Evolutionary conservation across 306 rosid species (phyloP).

Genomic region (Arachis stenosperma): DNA sequence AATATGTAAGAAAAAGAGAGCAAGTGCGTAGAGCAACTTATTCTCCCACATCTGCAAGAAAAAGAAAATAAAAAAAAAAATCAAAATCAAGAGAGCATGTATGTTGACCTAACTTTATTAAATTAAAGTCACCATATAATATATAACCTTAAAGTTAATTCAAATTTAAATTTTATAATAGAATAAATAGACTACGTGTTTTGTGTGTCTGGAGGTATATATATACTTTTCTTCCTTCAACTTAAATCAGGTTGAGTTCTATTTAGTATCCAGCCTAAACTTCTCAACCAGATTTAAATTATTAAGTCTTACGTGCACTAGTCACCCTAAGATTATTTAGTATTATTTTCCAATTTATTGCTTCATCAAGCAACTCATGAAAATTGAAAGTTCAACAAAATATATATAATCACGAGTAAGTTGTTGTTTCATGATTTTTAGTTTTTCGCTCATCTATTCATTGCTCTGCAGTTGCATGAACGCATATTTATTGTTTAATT

Average conservation of each 20-base stretch:
- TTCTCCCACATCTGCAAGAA: too few species aligned
- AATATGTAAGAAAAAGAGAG: too few species aligned
- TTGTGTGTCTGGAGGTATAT: not conserved
- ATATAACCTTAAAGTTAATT: not conserved
- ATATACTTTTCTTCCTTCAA: conserved; percentile 14
- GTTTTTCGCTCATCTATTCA: not conserved
- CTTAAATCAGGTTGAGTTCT: conserved; percentile 3
- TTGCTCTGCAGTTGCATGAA: not conserved
- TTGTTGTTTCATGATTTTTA: not conserved
- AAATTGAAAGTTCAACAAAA: conserved; percentile 4
- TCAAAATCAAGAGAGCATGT: too few species aligned
- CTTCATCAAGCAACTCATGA: conserved; percentile 21
- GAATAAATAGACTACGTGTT: not conserved
- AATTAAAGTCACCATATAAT: too few species aligned
- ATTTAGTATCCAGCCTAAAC: not conserved
- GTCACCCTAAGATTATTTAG: not conserved
- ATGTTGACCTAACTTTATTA: too few species aligned
- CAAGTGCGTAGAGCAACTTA: too few species aligned
- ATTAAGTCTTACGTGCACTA: not conserved
- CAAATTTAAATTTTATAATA: not conserved
- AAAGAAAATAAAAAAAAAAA: too few species aligned
- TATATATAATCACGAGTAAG: not conserved
- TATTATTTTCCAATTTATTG: conserved; percentile 5
- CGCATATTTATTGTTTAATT: not conserved
- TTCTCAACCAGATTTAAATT: not conserved